Percentiles rank a stretch among this genome's conserved stretches.
Conservation (phyloP, 1,284 basidiomycete genomes). For the Spongiforma sp. region DNA sequence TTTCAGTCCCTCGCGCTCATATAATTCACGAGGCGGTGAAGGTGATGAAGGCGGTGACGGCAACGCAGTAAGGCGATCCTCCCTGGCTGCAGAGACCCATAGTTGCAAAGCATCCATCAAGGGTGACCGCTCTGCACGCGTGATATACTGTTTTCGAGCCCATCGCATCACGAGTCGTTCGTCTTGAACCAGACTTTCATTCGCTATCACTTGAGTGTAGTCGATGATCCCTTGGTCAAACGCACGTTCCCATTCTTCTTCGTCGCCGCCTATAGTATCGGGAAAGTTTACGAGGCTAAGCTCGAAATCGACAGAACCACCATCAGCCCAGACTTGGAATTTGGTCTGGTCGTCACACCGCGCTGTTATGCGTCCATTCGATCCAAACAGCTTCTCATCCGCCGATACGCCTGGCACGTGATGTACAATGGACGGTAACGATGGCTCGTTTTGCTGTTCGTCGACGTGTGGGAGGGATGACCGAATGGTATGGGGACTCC, state of each 20-base stretch:
- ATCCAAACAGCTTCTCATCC: slow-evolving; percentile 43
- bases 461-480: slow-evolving; percentile 41
- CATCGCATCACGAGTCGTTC: slow-evolving; percentile 68
- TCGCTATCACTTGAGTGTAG: slow-evolving; percentile 59
- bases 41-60: slow-evolving; percentile 34
- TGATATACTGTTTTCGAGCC: slow-evolving; percentile 71
- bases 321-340: slow-evolving; percentile 63
- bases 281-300: slow-evolving; percentile 54
- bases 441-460: slow-evolving; percentile 30
- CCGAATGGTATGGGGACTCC: slow-evolving; percentile 41
- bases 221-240: slow-evolving; percentile 64
- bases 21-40: slow-evolving; percentile 38
- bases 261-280: slow-evolving; percentile 46
- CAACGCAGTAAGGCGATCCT: slow-evolving; percentile 21
- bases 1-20: slow-evolving; percentile 30
- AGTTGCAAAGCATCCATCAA: slow-evolving; percentile 67
- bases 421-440: background rate
- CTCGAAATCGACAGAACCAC: slow-evolving; percentile 61
- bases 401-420: slow-evolving; percentile 8
- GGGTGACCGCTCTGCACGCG: slow-evolving; percentile 63
- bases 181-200: slow-evolving; percentile 58
- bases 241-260: slow-evolving; percentile 53
- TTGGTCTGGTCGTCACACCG: slow-evolving; percentile 55
- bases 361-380: slow-evolving; percentile 56
- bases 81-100: slow-evolving; percentile 54